Percentiles rank a stretch among this genome's conserved stretches.
Evolutionary conservation across 2,329 filamentous ascomycete species (phyloP).

Genomic region (Fusarium zealandicum): DNA sequence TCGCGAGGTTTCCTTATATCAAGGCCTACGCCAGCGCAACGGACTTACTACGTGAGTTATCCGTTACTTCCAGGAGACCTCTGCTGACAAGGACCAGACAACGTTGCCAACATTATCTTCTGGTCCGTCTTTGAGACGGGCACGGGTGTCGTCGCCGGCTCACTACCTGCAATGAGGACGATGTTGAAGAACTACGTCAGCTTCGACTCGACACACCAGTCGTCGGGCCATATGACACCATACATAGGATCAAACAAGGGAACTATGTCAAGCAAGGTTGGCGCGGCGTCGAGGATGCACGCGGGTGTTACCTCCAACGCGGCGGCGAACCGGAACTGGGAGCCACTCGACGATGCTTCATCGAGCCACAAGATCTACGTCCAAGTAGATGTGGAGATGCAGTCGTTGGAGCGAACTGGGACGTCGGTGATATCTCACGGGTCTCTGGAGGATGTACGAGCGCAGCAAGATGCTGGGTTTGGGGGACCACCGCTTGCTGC

Average conservation of each 20-base stretch:
- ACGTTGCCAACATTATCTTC: neutral
- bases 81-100: neutral
- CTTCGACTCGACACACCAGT: constrained; percentile 7
- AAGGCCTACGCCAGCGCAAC: constrained; percentile 2
- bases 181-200: constrained; percentile 9
- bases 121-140: constrained; percentile 10
- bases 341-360: constrained; percentile 13
- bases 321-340: constrained; percentile 6
- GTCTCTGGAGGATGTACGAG: neutral
- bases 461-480: no score
- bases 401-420: constrained; percentile 3
- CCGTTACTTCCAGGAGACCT: rapidly evolving
- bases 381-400: constrained; percentile 27
- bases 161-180: constrained; percentile 1
- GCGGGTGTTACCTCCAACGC: neutral
- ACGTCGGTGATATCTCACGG: neutral
- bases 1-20: constrained; percentile 9
- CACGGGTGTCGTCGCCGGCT: constrained; percentile 10
- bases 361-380: constrained; percentile 18
- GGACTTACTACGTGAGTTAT: constrained; percentile 5
- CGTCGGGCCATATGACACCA: neutral
- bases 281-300: neutral
- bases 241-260: neutral
- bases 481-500: no score
- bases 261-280: neutral